Evolutionary conservation across 768 basidiomycete genomes (phyloP), one percentile per base, ranked within the genome.

Genomic region (Panaeolus papilionaceus): DNA sequence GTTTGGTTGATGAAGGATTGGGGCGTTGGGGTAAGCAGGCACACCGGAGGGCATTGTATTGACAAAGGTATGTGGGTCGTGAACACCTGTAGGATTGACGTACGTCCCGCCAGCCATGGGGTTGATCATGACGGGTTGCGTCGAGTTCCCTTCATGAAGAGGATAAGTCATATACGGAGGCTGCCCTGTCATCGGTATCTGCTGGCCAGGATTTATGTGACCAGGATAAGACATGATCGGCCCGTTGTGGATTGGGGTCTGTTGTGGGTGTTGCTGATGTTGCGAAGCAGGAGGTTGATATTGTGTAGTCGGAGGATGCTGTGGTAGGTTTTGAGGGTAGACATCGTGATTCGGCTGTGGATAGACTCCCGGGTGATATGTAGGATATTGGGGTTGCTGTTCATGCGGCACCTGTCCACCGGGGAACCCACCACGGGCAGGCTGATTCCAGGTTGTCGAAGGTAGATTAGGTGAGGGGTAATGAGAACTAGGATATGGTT

Each of bases 401-500:
- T 33, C 28, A 12, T 58, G 54, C 33, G 28, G 20, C 5, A 10
- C 54, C 14, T 11, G 54, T 14, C 10, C 12, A 33, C 11, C 54
- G 16, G 28, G 12, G 16, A 11, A 58, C 2, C 1, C 26, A 14
- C 26, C 33, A 14, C 9, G 54, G 14, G 12, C 20, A 12, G 10
- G 54, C 54, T 58, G 54, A 58, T 58, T 58, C 54, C 54, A 58
- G 20, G 10, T 58, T 16, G 9, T 28, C n/a, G 54, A 14, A 26
- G 49, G 23, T 18, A 7, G 9, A 33, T 11, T 23, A 5, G 26
- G 5, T 28, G 33, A 28, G 6, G 54, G 28, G 33, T 28, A 28
- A 18, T 2, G 33, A 3, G 8, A 7, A 4, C 28, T 1, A 12
- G 28, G 11, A 37, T 28, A 18, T 26, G 47, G 7, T n/a, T 26